Evolutionary conservation across 164 flowering plant genomes (phyloP).

Genomic region (Aristolochia californica): DNA sequence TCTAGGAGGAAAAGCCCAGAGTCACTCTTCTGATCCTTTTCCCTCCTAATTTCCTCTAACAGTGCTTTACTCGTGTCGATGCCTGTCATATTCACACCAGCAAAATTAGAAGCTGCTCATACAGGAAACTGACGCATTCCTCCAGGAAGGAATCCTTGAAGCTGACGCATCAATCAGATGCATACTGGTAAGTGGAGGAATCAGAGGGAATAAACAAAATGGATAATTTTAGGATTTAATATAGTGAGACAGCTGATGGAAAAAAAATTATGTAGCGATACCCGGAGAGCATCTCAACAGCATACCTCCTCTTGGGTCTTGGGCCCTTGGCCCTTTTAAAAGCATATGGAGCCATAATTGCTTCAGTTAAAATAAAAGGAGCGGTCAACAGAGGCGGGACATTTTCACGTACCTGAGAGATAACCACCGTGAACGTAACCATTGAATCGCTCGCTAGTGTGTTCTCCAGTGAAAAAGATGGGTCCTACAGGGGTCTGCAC

Average conservation of each 20-base stretch:
- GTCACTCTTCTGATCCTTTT: slow-evolving; percentile 19
- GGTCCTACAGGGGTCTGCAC: slow-evolving; percentile 75
- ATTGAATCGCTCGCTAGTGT: slow-evolving; percentile 74
- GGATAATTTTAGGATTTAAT: no score
- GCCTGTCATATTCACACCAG: slow-evolving; percentile 35
- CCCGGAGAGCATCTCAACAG: no score
- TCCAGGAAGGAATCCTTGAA: no score
- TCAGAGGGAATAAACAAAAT: no score
- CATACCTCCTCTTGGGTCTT: background rate
- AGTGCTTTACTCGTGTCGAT: slow-evolving; percentile 55
- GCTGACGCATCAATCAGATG: no score
- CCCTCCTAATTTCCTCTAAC: slow-evolving; percentile 45
- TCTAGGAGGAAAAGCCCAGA: slow-evolving; percentile 27
- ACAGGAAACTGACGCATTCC: no score
- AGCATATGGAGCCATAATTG: no score
- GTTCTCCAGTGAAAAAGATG: slow-evolving; percentile 80
- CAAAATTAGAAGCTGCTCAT: background rate
- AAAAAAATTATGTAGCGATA: no score
- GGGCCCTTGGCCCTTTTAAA: no score
- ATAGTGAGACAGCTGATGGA: no score
- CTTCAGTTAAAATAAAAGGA: no score
- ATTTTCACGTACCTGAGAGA: slow-evolving; percentile 48
- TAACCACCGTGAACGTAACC: slow-evolving; percentile 94
- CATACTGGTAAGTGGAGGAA: no score
- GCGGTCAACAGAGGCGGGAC: background rate